These are phyloP conservation scores for Phellopilus nigrolimitatus DNA, from an alignment of 1,284 basidiomycete species.

Conservation along the genomic window DNA sequence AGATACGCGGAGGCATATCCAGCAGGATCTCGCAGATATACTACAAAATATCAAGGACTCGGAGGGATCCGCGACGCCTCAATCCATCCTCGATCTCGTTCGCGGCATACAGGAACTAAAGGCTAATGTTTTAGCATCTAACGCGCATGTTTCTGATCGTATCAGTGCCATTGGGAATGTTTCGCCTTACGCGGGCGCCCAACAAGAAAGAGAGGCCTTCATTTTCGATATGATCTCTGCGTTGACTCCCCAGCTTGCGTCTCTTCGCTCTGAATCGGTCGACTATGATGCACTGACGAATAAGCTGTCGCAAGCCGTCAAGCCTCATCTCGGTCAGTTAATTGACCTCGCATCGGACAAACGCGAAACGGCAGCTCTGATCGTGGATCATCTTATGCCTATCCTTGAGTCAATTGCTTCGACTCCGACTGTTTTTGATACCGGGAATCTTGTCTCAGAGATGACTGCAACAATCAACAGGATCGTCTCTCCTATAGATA, in stretches of 20 bases:
- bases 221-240: conserved; percentile 54
- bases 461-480: conserved; percentile 63
- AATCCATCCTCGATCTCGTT: conserved; percentile 10
- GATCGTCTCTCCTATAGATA: conserved; percentile 68
- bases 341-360: conserved; percentile 84
- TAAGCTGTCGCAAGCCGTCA: conserved; percentile 74
- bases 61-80: not conserved
- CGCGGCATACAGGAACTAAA: conserved; percentile 13
- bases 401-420: conserved; percentile 47
- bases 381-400: conserved; percentile 69
- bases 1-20: conserved; percentile 51
- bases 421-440: conserved; percentile 42
- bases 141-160: conserved; percentile 8
- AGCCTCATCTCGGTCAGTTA: conserved; percentile 79
- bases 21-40: conserved; percentile 50
- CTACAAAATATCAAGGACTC: conserved; percentile 28
- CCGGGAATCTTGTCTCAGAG: conserved; percentile 48
- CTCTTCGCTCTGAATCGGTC: conserved; percentile 56
- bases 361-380: conserved; percentile 75
- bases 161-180: conserved; percentile 28
- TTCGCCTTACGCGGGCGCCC: not conserved
- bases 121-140: conserved; percentile 10
- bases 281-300: conserved; percentile 73
- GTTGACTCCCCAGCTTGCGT: conserved; percentile 55
- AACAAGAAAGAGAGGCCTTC: conserved; percentile 46